phyloP scores from a whole-genome alignment of 768 basidiomycete species.

The Boletus pseudo-olivaceus region DNA sequence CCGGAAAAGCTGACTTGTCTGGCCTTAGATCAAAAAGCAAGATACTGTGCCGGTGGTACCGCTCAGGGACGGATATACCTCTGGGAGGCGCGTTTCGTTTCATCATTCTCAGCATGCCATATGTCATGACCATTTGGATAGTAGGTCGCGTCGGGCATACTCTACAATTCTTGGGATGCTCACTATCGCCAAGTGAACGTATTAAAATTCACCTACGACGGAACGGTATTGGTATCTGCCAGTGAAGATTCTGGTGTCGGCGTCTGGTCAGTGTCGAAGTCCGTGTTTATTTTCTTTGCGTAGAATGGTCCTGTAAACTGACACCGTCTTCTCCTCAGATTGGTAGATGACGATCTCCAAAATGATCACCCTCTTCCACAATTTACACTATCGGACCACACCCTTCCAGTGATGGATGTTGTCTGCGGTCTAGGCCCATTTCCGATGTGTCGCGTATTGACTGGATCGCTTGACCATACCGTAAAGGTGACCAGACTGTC shows the following conservation, averaged over 20 bases:
- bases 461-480: slow-evolving; percentile 83
- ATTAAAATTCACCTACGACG: slow-evolving; percentile 80
- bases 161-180: slow-evolving; percentile 90
- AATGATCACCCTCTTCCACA: slow-evolving; percentile 74
- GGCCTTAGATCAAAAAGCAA: slow-evolving; percentile 65
- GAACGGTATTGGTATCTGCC: slow-evolving; percentile 74
- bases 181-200: slow-evolving; percentile 90
- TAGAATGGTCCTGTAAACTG: slow-evolving; percentile 11
- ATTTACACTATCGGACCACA: slow-evolving; percentile 85
- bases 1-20: slow-evolving; percentile 88
- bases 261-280: slow-evolving; percentile 91
- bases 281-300: slow-evolving; percentile 27
- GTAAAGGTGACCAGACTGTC: slow-evolving; percentile 63
- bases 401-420: slow-evolving; percentile 82
- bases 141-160: slow-evolving; percentile 89
- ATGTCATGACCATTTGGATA: slow-evolving; percentile 20
- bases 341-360: slow-evolving; percentile 72
- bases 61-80: slow-evolving; percentile 85
- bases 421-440: slow-evolving; percentile 76
- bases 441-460: slow-evolving; percentile 72
- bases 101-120: not conserved
- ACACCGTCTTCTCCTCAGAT: slow-evolving; percentile 39
- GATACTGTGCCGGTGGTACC: slow-evolving; percentile 85
- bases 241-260: slow-evolving; percentile 88
- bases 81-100: slow-evolving; percentile 76